Base-by-base conservation (phyloP, 1,284 basidiomycete species). In the Agaricales sp. region DNA sequence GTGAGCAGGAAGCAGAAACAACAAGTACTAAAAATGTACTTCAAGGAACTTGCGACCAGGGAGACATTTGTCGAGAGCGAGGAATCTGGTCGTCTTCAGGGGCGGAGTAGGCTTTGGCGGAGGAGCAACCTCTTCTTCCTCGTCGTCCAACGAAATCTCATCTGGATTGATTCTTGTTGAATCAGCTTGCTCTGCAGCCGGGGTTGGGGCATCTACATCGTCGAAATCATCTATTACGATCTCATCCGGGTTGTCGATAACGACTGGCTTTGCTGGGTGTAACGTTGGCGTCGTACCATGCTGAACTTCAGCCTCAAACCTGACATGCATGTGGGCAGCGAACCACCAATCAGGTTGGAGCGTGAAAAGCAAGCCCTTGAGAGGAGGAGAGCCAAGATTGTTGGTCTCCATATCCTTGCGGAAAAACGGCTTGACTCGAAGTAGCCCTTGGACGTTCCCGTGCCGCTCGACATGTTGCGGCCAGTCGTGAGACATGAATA, bases 401-500 rank as follows among this genome's bases (percentile, higher is more conserved):
- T 87, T 83, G 4, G 71, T 71, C 23, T 77, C 64, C 52, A 87
- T 76, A 65, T 99, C 94, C 21, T 76, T 68, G 21, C 74, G 70
- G 63, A 98, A 89, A 68, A 87, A 92, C 0, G 84, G 80, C 63
- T 98, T 99, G 45, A 77, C 76, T 6, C 78, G 71, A 18, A 98
- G 67, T 1, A 99, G 73, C 14, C 58, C 69, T 2, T 62, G 58
- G 1, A 81, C 67, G 60, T 98, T 77, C 4, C 95, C 94, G 56
- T 91, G 74, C 18, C 82, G 79, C 51, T 87, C 90, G 54, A 99
- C 94, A 1, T 76, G 77, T 45, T 82, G 78, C 0, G 96, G 96
- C 96, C 95, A 99, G 67, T 99, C 95, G 63, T 99, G 96, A 1
- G 92, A 96, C 18, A 99, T 70, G 65, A 97, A 88, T 24, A 98